Evolutionary conservation across 169 alveolate species (phyloP).

Genomic region (Eimeria sp.): DNA sequence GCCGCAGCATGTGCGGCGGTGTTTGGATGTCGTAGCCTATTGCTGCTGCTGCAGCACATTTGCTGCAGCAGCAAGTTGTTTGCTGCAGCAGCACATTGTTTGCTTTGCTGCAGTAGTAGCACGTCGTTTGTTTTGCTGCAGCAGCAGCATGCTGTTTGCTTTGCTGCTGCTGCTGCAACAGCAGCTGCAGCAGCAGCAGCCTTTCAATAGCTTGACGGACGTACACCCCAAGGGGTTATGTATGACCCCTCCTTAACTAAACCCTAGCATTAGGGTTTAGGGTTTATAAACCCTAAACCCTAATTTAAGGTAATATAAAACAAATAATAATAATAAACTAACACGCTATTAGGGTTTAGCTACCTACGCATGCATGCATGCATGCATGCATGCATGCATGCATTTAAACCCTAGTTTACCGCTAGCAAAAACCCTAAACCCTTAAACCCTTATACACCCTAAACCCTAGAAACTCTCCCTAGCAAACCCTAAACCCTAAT

Average conservation of each 20-base stretch:
- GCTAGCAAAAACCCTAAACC: background rate
- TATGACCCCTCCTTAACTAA: background rate
- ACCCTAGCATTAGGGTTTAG: background rate
- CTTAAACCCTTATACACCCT: background rate
- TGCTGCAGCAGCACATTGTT: no score
- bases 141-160: no score
- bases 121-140: no score
- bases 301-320: background rate
- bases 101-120: no score
- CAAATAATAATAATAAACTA: background rate
- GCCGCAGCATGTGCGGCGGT: background rate
- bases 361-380: no score
- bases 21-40: background rate
- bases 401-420: background rate
- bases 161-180: background rate
- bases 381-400: no score
- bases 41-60: background rate
- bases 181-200: constrained; percentile 25
- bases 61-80: background rate
- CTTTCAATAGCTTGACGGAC: background rate
- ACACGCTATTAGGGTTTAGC: no score
- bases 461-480: background rate
- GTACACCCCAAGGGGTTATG: background rate
- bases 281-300: background rate
- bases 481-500: constrained; percentile 3